These are phyloP conservation scores for Diospyros lotus DNA, from an alignment of 148 eudicot genomes.

Conservation along the genomic window DNA sequence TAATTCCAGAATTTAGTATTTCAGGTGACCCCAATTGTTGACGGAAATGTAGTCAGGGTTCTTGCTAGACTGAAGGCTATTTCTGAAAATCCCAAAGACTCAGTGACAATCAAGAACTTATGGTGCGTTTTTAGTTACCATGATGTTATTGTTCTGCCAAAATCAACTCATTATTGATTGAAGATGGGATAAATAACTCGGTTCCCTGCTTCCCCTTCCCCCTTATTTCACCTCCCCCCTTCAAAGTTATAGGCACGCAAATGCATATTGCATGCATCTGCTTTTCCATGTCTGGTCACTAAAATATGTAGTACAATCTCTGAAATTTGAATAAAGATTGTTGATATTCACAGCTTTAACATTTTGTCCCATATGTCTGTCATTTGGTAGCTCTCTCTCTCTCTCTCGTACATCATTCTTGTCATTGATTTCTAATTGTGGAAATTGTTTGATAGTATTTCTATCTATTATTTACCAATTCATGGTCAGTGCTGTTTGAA, in stretches of 20 bases:
- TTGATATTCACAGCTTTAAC: too few relatives aligned
- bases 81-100: slow-evolving; percentile 77
- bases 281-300: too few relatives aligned
- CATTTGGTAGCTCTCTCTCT: too few relatives aligned
- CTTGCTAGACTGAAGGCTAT: slow-evolving; percentile 81
- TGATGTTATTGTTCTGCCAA: not conserved
- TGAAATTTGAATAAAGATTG: too few relatives aligned
- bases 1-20: slow-evolving; percentile 13
- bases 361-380: too few relatives aligned
- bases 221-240: not conserved
- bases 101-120: slow-evolving; percentile 52
- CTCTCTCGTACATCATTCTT: too few relatives aligned
- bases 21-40: slow-evolving; percentile 93
- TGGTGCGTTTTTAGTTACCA: slow-evolving; percentile 44
- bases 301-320: too few relatives aligned
- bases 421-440: too few relatives aligned
- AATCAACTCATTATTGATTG: not conserved
- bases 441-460: too few relatives aligned
- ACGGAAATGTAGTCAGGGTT: slow-evolving; percentile 93
- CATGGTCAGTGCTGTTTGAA: not conserved
- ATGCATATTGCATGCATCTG: not conserved
- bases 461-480: not conserved
- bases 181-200: not conserved
- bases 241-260: not conserved
- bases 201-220: not conserved